Percentiles rank a stretch among this genome's conserved stretches.
Conservation (phyloP, 495 filamentous ascomycete species). For the Penicillium manginii region DNA sequence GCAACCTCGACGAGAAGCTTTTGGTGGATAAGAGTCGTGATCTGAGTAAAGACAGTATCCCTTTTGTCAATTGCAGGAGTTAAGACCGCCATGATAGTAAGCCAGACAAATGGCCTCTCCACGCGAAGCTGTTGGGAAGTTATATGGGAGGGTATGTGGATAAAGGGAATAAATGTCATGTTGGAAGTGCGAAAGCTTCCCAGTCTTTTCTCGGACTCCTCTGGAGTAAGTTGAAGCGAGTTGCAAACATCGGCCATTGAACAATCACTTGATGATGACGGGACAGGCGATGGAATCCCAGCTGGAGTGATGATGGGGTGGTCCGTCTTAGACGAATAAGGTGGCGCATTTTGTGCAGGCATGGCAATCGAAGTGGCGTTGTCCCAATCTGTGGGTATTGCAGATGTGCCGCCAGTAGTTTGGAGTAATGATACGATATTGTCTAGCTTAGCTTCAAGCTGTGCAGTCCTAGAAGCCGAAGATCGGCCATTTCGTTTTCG, state of each 20-base stretch:
- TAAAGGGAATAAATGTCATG: slow-evolving; percentile 47
- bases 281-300: slow-evolving; percentile 22
- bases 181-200: slow-evolving; percentile 45
- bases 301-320: neutral
- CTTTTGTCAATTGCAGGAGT: slow-evolving; percentile 38
- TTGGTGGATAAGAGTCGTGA: slow-evolving; percentile 48
- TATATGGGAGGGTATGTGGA: slow-evolving; percentile 45
- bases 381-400: slow-evolving; percentile 20
- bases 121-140: slow-evolving; percentile 51
- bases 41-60: slow-evolving; percentile 35
- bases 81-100: slow-evolving; percentile 54
- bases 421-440: slow-evolving; percentile 51
- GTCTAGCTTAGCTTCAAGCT: slow-evolving; percentile 57
- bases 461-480: slow-evolving; percentile 33
- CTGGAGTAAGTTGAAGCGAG: slow-evolving; percentile 25
- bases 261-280: slow-evolving; percentile 10
- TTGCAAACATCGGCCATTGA: slow-evolving; percentile 14
- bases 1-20: slow-evolving; percentile 51
- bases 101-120: slow-evolving; percentile 56
- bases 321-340: neutral
- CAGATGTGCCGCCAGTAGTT: slow-evolving; percentile 21
- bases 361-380: slow-evolving; percentile 3
- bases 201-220: slow-evolving; percentile 45
- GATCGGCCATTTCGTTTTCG: slow-evolving; percentile 37
- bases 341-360: neutral